Evolutionary conservation across 176 grass and related monocot species (phyloP).

Genomic region (maize (Zea mays)): Zm-B73-REFERENCE-NAM-5.0 NC_050097.1:68678501-68679000

Average conservation of each 20-base stretch:
- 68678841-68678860: conserved; percentile 10
- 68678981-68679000: not conserved
- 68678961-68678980: not conserved
- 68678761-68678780: not conserved
- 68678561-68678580: no score
- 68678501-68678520: no score
- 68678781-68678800: not conserved
- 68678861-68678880: not conserved
- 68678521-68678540: no score
- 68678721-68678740: not conserved
- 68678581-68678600: no score
- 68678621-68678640: no score
- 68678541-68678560: no score
- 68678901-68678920: conserved; percentile 19
- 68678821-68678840: not conserved
- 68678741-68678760: not conserved
- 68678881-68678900: not conserved
- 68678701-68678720: not conserved
- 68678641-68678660: no score
- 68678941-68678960: conserved; percentile 7
- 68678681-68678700: not conserved
- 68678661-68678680: no score
- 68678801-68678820: not conserved
- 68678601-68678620: no score
- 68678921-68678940: conserved; percentile 6